Evolutionary conservation across 1,139 yeast species (phyloP).

Genomic region (Kodamaea ohmeri): DNA sequence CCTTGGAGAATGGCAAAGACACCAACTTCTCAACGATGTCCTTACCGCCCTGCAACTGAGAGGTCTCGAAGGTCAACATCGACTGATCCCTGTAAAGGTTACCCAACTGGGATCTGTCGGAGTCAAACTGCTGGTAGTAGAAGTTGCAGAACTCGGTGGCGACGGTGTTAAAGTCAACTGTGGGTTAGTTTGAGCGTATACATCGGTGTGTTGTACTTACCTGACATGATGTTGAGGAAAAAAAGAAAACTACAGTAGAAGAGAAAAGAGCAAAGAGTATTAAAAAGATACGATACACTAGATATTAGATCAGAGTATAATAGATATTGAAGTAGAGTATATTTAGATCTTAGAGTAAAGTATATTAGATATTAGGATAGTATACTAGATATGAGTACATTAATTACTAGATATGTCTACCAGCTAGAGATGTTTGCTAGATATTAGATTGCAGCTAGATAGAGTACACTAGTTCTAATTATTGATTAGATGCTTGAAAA

Average conservation of each 20-base stretch:
- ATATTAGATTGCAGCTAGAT: too few species aligned
- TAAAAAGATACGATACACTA: not conserved
- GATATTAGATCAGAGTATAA: too few species aligned
- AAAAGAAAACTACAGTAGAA: not conserved
- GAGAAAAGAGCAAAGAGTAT: not conserved
- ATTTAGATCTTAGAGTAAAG: too few species aligned
- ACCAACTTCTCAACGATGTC: conserved; percentile 87
- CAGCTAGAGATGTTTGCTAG: too few species aligned
- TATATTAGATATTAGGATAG: too few species aligned
- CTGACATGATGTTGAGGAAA: conserved; percentile 1
- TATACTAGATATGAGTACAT: too few species aligned
- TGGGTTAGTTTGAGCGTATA: not conserved
- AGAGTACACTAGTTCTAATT: too few species aligned
- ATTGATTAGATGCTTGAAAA: too few species aligned
- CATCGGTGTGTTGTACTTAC: not conserved
- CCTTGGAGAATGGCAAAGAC: conserved; percentile 86
- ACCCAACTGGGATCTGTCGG: conserved; percentile 89
- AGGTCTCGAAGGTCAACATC: conserved; percentile 94
- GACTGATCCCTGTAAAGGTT: conserved; percentile 94
- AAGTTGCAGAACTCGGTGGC: conserved; percentile 85
- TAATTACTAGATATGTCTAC: too few species aligned
- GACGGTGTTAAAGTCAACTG: conserved; percentile 70
- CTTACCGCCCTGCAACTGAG: conserved; percentile 93
- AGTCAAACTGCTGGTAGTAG: conserved; percentile 93
- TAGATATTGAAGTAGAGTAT: too few species aligned